Base-by-base conservation (phyloP, 768 basidiomycete genomes). In the Pisolithus marmoratus region DNA sequence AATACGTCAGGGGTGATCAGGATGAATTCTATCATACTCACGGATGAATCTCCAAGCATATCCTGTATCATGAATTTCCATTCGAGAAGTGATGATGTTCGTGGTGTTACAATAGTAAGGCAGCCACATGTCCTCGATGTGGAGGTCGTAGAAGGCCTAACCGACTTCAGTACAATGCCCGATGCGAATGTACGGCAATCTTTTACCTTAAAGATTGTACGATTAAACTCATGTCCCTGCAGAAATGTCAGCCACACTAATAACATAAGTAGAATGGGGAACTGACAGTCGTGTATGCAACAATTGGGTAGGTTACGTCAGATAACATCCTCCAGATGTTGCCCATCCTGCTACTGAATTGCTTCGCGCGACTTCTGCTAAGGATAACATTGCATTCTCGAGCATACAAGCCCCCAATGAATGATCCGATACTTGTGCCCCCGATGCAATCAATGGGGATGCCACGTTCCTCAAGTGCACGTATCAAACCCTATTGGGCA, bases 81-180 rank as follows among this genome's bases (percentile, higher is more conserved):
- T 98, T 8, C 85, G 80, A 8, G 93, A 96, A 42, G 90, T 91
- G 48, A 86, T 93, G 66, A 99, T 96, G 61, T 97, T 97, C 19
- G 96, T 95, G 2, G 95, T 91, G 61, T 98, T 98, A 70, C 94
- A 96, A 71, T 95, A 98, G 73, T 83, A 97, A 4, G 95, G 96
- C 6, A 99, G 75, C 96, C 95, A 98, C 90, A 96, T 95, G 70
- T 96, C 94, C 69, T 93, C 89, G 38, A 92, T 92, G 60, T 97
- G 94, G 38, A 94, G 81, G 67, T 91, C 92, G 59, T 93, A 95
- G 66, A 96, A 95, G 17, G 90, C 83, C 81, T 91, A 61, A 26
- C 57, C 29, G 56, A 58, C 36, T n/a, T 62, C 12, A 59, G 49
- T 2, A 42, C 31, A n/a, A 7, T 14, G 44, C 38, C 31, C 34